phyloP scores from a whole-genome alignment of 108 stramenopile genomes.

The Stephanodiscus minutulus region DNA sequence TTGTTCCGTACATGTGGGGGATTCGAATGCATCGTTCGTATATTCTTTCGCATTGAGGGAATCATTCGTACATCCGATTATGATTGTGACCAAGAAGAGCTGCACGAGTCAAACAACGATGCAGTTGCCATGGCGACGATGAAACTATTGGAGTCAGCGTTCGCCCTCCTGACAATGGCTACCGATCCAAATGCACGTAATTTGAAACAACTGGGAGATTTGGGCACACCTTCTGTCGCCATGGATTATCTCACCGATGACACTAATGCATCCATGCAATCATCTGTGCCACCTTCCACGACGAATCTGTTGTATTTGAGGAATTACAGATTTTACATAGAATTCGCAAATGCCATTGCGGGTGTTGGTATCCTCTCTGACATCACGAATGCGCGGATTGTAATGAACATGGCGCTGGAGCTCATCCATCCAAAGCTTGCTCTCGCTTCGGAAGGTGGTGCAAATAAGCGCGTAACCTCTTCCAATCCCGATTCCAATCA shows the following conservation, averaged over 20 bases:
- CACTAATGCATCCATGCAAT: conserved; percentile 44
- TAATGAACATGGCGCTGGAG: conserved; percentile 70
- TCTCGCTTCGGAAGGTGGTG: conserved; percentile 35
- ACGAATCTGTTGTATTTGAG: conserved; percentile 68
- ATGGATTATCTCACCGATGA: conserved; percentile 36
- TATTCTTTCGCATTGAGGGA: conserved; percentile 59
- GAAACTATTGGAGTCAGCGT: conserved; percentile 53
- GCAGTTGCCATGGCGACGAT: conserved; percentile 35
- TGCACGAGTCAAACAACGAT: conserved; percentile 11
- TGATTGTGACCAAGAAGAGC: conserved; percentile 12
- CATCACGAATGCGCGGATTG: conserved; percentile 40
- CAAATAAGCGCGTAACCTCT: conserved; percentile 26
- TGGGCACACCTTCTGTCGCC: conserved; percentile 23
- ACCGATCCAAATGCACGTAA: conserved; percentile 57
- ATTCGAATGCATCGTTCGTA: conserved; percentile 59
- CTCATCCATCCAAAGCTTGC: conserved; percentile 71
- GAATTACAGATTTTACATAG: conserved; percentile 73
- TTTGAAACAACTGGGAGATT: conserved; percentile 31
- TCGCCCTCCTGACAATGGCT: conserved; percentile 61
- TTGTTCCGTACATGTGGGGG: conserved; percentile 73
- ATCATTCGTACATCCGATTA: conserved; percentile 14
- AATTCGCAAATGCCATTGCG: conserved; percentile 69
- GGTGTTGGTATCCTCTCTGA: conserved; percentile 57
- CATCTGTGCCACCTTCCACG: conserved; percentile 42
- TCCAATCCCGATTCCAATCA: conserved; percentile 24